phyloP scores from a whole-genome alignment of 768 basidiomycete species.

The Boletus fagicola region DNA sequence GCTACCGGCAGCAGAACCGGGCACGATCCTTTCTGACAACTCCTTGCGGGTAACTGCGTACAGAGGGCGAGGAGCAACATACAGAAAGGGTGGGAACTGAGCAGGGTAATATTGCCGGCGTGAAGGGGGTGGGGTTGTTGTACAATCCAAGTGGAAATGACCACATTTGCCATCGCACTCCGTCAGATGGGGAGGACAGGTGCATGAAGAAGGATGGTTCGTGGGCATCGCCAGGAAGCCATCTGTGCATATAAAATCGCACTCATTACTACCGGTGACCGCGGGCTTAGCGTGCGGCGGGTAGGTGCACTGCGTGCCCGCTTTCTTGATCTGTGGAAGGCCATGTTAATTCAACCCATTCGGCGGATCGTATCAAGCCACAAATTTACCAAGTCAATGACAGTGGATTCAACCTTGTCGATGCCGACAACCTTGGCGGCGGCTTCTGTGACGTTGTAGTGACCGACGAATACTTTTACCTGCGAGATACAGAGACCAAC shows the following conservation, averaged over 20 bases:
- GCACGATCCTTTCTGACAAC: neutral
- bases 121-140: conserved; percentile 12
- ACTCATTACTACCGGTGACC: conserved; percentile 22
- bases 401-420: conserved; percentile 19
- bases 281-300: conserved; percentile 30
- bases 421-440: conserved; percentile 25
- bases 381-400: conserved; percentile 26
- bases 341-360: neutral
- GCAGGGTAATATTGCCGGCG: too few relatives aligned
- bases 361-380: neutral
- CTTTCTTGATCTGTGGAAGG: conserved; percentile 23
- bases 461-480: conserved; percentile 24
- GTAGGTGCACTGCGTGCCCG: conserved; percentile 30
- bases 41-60: too few relatives aligned
- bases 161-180: conserved; percentile 36
- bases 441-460: conserved; percentile 21
- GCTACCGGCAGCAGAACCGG: neutral
- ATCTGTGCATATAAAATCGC: too few relatives aligned
- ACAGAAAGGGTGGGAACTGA: too few relatives aligned
- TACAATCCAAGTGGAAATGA: conserved; percentile 23
- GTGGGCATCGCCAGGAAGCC: too few relatives aligned
- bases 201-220: too few relatives aligned
- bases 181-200: too few relatives aligned
- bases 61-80: too few relatives aligned
- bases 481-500: conserved; percentile 32